Evolutionary conservation across 176 grass and related monocot genomes (phyloP), one percentile per base, ranked within the genome.

Genomic region (Musa acuminata): DNA sequence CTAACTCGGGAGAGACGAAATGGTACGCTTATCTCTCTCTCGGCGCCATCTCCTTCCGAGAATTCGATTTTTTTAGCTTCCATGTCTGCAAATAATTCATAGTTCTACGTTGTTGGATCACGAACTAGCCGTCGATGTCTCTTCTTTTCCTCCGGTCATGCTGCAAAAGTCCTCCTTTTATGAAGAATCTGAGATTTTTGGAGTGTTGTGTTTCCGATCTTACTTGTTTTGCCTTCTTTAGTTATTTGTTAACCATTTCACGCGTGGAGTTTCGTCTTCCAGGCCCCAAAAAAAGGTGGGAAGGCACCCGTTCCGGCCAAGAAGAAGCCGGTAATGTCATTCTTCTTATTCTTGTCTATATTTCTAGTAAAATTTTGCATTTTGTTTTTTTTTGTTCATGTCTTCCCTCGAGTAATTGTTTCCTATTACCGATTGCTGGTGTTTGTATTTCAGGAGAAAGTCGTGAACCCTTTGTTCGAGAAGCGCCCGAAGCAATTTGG

Each of bases 271-370:
- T 63, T 21, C 24, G 8, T 10, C 21, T 23, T 22, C 8, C 75
- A 83, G 75, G 68, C 81, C 24, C 81, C 81, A 55, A 83, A 83
- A 62, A 78, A 69, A 73, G 81, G 81, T 62, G 75, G 16, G 25
- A 83, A 73, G 81, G 58, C 58, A 9, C 67, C 69, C 17, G 68
- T 27, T 8, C 50, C 81, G 16, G 75, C 67, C 19, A 78, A 71
- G 75, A 83, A 83, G 81, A 78, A 78, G 57, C 55, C 81, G 59
- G 69, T 71, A 67, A 22, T 63, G 9, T 63, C 2, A 22, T 23
- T 20, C n/a, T 21, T 63, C n/a, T 63, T 2, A 9, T 23, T 20
- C n/a, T 21, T 20, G 1, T 9, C 0, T 24, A 24, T 24, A 24
- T 24, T 24, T 24, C 24, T 24, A 24, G 24, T 24, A 24, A 24